Evolutionary conservation across 768 basidiomycete species (phyloP).

Genomic region (Butyriboletus loyo): DNA sequence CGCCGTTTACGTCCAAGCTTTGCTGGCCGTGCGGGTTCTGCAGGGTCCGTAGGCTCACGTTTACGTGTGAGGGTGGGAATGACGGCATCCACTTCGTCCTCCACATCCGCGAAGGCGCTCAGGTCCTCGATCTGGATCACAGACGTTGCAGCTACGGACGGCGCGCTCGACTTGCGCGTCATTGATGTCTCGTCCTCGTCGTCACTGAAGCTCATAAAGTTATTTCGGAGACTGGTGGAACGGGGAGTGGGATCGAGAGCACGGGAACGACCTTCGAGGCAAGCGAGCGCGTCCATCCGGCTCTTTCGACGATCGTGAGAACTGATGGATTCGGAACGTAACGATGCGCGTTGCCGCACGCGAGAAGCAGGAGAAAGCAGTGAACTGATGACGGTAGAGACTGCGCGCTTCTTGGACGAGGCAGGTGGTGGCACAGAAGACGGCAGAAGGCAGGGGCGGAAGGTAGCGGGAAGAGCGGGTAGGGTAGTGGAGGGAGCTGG

Average conservation of each 20-base stretch:
- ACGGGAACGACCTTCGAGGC: constrained; percentile 54
- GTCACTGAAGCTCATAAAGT: constrained; percentile 70
- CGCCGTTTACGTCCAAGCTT: constrained; percentile 30
- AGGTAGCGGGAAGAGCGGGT: constrained; percentile 39
- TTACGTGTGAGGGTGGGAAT: constrained; percentile 15
- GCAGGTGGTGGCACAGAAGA: not conserved
- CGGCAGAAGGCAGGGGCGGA: not conserved
- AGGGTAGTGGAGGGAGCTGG: constrained; percentile 54
- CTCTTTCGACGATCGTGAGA: constrained; percentile 46
- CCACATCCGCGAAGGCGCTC: constrained; percentile 28
- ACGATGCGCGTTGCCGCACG: constrained; percentile 14
- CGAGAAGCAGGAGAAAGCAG: constrained; percentile 11
- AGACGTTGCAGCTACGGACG: constrained; percentile 7
- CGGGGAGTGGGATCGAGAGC: constrained; percentile 20
- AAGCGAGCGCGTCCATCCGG: constrained; percentile 59
- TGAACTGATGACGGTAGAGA: constrained; percentile 21
- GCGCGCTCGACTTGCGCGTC: not conserved
- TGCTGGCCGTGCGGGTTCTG: constrained; percentile 7
- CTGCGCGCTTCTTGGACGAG: constrained; percentile 8
- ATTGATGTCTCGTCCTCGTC: constrained; percentile 49
- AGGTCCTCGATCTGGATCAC: constrained; percentile 20
- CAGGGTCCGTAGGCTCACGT: constrained; percentile 7
- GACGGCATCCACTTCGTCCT: constrained; percentile 31
- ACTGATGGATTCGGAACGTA: constrained; percentile 38
- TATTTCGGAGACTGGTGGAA: constrained; percentile 29